Conservation (phyloP, 257 asterid genomes). For the Solanum tarijense region DNA sequence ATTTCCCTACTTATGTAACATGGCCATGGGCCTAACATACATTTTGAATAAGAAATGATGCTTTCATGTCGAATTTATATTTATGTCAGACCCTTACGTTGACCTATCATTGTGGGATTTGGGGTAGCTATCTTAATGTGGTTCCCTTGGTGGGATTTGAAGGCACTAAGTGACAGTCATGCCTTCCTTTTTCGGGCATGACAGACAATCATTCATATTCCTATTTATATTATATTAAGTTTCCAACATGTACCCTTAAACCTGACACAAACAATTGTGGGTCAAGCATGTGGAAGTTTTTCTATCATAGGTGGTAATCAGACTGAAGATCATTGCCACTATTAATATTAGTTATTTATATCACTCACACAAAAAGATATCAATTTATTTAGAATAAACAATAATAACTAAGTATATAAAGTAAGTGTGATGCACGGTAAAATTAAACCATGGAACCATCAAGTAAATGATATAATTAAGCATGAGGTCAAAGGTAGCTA, state of each 20-base stretch:
- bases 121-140: neutral
- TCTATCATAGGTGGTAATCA: neutral
- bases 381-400: neutral
- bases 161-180: neutral
- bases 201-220: neutral
- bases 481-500: conserved; percentile 5
- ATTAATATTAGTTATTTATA: neutral
- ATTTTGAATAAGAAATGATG: neutral
- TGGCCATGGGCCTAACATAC: neutral
- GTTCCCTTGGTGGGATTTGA: neutral
- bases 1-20: neutral
- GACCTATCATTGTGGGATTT: neutral
- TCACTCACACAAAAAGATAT: neutral
- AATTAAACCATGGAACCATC: neutral
- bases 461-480: neutral
- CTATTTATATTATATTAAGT: neutral
- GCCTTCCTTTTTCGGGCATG: neutral
- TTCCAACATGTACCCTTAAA: neutral
- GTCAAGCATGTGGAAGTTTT: neutral
- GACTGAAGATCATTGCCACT: neutral
- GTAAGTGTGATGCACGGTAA: neutral
- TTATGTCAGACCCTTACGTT: neutral
- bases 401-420: neutral
- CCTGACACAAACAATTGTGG: neutral
- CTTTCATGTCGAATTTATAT: neutral